Evolutionary conservation across 78 protist species (phyloP).

Genomic region (Guillardia theta): DNA sequence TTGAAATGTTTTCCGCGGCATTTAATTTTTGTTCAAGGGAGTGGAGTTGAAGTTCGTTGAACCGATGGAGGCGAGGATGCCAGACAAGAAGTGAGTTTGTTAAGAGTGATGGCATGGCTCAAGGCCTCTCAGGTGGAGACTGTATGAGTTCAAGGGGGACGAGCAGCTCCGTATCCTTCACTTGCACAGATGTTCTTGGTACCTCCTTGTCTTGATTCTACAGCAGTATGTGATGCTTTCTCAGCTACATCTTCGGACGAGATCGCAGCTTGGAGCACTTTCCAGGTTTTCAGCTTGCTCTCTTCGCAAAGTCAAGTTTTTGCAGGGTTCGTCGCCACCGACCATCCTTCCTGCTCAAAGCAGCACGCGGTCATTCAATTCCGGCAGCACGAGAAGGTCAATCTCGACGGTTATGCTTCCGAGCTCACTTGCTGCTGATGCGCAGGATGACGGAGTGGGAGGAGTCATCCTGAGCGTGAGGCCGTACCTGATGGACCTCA

Average conservation of each 20-base stretch:
- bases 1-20: too few species aligned
- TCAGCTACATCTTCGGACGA: not conserved
- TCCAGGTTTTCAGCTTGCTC: not conserved
- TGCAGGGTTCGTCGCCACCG: not conserved
- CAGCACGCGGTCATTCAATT: not conserved
- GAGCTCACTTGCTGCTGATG: not conserved
- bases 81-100: not conserved
- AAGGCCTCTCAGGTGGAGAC: too few species aligned
- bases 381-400: not conserved
- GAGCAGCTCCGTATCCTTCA: too few species aligned
- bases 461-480: not conserved
- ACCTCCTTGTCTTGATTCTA: too few species aligned
- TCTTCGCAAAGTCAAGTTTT: not conserved
- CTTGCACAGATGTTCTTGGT: too few species aligned
- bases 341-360: not conserved
- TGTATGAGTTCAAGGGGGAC: not conserved
- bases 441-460: not conserved
- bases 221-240: too few species aligned
- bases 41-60: not conserved
- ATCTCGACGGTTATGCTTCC: not conserved
- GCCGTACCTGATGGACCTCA: not conserved
- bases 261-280: not conserved
- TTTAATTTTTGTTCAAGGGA: too few species aligned
- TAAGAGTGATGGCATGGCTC: too few species aligned
- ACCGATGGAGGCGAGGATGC: not conserved